phyloP scores from a whole-genome alignment of 139 green algal species.

The Mesotaenium endlicherianum region DNA sequence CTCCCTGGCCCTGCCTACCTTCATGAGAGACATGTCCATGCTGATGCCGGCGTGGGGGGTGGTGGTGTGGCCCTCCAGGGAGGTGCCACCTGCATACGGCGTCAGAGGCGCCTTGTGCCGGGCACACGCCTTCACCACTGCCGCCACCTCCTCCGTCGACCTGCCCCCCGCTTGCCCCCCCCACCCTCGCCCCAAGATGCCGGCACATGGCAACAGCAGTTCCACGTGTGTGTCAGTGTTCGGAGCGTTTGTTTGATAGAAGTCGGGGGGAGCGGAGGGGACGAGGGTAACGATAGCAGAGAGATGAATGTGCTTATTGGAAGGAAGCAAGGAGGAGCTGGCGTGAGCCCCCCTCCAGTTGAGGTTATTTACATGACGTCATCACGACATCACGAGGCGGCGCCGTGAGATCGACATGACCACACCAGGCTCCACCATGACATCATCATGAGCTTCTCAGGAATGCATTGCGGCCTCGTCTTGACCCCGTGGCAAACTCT shows the following conservation, averaged over 20 bases:
- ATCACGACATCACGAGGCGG: too few species aligned
- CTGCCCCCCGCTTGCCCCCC: not conserved
- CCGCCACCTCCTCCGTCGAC: constrained; percentile 38
- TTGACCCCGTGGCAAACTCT: too few species aligned
- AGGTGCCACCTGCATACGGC: constrained; percentile 38
- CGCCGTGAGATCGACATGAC: too few species aligned
- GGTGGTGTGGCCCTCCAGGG: constrained; percentile 48
- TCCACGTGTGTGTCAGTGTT: not conserved
- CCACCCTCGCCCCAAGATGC: not conserved
- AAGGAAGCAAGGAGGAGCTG: not conserved
- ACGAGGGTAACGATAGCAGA: not conserved
- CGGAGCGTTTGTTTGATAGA: not conserved
- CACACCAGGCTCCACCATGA: too few species aligned
- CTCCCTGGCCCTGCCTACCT: too few species aligned
- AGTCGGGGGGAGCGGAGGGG: not conserved
- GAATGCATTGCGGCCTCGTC: too few species aligned
- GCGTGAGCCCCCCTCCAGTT: too few species aligned
- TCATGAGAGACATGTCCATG: constrained; percentile 47
- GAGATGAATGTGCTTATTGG: not conserved
- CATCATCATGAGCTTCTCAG: too few species aligned
- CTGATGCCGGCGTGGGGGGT: constrained; percentile 17
- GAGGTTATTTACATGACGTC: too few species aligned
- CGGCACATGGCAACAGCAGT: not conserved
- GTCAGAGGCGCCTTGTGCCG: constrained; percentile 13
- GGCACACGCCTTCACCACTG: constrained; percentile 35